Percentiles rank a stretch among this genome's conserved stretches.
phyloP scores from a whole-genome alignment of 306 rosid species.

The Trichosanthes truncata region DNA sequence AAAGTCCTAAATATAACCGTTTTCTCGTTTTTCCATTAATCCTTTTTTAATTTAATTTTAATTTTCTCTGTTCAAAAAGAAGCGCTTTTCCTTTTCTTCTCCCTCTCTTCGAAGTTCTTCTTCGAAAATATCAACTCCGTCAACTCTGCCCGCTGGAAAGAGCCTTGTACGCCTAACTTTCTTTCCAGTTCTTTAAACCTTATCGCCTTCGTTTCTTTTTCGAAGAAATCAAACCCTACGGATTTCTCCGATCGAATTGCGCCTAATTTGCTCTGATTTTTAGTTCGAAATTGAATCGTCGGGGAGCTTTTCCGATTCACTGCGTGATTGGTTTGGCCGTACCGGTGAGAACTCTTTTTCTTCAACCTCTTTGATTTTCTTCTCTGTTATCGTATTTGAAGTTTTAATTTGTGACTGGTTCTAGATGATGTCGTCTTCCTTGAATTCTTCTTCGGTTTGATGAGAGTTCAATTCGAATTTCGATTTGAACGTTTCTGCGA shows the following conservation, averaged over 20 bases:
- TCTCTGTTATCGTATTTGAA: background rate
- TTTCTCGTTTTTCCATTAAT: background rate
- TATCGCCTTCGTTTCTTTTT: background rate
- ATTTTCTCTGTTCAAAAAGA: background rate
- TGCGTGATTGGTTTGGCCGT: background rate
- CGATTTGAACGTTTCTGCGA: background rate
- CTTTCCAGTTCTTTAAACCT: background rate
- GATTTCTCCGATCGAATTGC: background rate
- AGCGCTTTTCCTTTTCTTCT: background rate
- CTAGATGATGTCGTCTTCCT: background rate
- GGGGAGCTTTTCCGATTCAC: background rate
- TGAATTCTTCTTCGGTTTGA: background rate
- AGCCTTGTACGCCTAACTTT: background rate
- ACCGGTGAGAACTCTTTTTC: background rate
- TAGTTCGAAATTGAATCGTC: background rate
- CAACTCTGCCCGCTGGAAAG: background rate
- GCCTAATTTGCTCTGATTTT: background rate
- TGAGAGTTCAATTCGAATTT: background rate
- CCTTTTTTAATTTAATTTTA: background rate
- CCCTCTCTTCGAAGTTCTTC: background rate
- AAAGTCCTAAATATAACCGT: slow-evolving; percentile 7
- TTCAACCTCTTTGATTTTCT: background rate
- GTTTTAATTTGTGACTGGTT: background rate
- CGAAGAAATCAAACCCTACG: background rate
- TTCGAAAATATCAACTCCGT: background rate